A percentile compares a stretch with the other conserved stretches of the same genome.
phyloP scores from a whole-genome alignment of 352 stramenopile genomes.

The Thalassiosira gravida region DNA sequence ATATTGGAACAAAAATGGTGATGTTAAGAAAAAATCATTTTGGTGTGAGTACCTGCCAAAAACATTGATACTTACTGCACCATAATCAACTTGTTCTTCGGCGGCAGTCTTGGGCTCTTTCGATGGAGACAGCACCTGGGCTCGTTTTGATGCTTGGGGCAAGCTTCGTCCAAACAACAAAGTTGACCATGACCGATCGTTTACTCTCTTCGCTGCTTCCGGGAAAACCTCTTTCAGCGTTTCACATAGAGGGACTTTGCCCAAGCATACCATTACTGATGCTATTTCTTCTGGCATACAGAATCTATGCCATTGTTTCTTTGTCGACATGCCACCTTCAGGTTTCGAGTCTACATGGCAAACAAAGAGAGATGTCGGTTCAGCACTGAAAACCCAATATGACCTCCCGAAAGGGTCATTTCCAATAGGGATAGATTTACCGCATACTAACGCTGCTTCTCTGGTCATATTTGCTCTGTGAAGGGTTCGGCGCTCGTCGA shows the following conservation, averaged over 20 bases:
- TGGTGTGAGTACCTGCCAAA: slow-evolving; percentile 3
- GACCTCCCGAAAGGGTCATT: slow-evolving; percentile 71
- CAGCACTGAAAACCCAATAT: slow-evolving; percentile 83
- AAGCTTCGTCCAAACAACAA: slow-evolving; percentile 64
- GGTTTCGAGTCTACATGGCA: slow-evolving; percentile 40
- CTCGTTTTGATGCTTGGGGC: neutral
- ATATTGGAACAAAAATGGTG: slow-evolving; percentile 1
- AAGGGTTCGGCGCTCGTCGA: slow-evolving; percentile 63
- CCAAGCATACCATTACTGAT: slow-evolving; percentile 78
- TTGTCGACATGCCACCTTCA: slow-evolving; percentile 1
- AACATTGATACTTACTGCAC: slow-evolving; percentile 60
- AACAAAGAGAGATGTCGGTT: slow-evolving; percentile 80
- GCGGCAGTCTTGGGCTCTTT: slow-evolving; percentile 15
- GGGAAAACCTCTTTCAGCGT: slow-evolving; percentile 77
- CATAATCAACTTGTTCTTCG: slow-evolving; percentile 53
- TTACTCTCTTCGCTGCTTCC: slow-evolving; percentile 61
- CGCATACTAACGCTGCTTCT: slow-evolving; percentile 71
- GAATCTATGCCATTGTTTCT: slow-evolving; percentile 73
- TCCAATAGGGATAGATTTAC: slow-evolving; percentile 77
- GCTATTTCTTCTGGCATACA: slow-evolving; percentile 77
- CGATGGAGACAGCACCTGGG: slow-evolving; percentile 14
- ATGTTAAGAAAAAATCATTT: slow-evolving; percentile 14
- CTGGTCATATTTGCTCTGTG: slow-evolving; percentile 60
- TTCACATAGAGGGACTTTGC: slow-evolving; percentile 67
- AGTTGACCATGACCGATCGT: slow-evolving; percentile 72